These are phyloP conservation scores for Claviceps humidiphila DNA, from an alignment of 2,329 filamentous ascomycete species.

Conservation along the genomic window DNA sequence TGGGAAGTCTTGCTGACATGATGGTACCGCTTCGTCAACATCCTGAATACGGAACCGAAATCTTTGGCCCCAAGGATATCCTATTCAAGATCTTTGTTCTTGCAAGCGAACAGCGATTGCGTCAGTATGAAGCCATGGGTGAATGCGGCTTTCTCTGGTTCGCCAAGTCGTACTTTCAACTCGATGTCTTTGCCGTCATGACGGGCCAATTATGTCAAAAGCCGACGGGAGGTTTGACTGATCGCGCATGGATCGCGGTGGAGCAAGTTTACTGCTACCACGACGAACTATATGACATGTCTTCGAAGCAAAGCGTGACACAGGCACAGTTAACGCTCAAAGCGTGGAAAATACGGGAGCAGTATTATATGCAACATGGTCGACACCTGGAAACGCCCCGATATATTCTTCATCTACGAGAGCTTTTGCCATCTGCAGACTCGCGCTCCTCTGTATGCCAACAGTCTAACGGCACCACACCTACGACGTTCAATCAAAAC, in stretches of 20 bases:
- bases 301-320: slow-evolving; percentile 28
- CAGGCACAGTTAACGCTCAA: slow-evolving; percentile 36
- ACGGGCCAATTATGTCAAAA: slow-evolving; percentile 39
- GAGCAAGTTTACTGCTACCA: slow-evolving; percentile 34
- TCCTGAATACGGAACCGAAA: slow-evolving; percentile 36
- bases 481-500: not conserved
- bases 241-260: slow-evolving; percentile 38
- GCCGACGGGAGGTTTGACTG: slow-evolving; percentile 34
- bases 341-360: slow-evolving; percentile 40
- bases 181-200: slow-evolving; percentile 42
- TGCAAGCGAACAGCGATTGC: slow-evolving; percentile 32
- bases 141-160: slow-evolving; percentile 42
- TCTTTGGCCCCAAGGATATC: slow-evolving; percentile 36
- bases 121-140: slow-evolving; percentile 28
- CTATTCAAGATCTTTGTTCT: slow-evolving; percentile 41
- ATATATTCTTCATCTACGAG: slow-evolving; percentile 32
- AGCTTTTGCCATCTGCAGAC: slow-evolving; percentile 27
- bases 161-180: slow-evolving; percentile 39
- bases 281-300: slow-evolving; percentile 36
- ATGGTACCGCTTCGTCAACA: slow-evolving; percentile 32
- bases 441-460: slow-evolving; percentile 16
- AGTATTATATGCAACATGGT: slow-evolving; percentile 24
- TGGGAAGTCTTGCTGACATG: slow-evolving; percentile 35
- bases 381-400: slow-evolving; percentile 26
- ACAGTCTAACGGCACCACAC: slow-evolving; percentile 5